Evolutionary conservation across 2,329 filamentous ascomycete genomes (phyloP).

Genomic region (Exophiala phaeomuriformis): DNA sequence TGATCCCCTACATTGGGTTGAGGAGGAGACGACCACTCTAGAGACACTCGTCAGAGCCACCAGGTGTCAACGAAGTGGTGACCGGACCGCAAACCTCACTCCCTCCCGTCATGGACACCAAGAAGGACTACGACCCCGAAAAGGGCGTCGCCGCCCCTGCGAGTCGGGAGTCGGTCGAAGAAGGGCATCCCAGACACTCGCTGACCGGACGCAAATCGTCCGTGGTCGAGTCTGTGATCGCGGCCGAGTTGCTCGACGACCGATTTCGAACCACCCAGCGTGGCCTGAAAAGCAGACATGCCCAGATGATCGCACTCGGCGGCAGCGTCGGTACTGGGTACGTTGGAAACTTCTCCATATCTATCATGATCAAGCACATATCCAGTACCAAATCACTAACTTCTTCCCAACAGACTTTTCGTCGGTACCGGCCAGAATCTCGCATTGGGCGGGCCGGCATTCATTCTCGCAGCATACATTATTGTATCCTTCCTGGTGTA

Average conservation of each 20-base stretch:
- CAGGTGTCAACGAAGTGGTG: no score
- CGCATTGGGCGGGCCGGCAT: constrained; percentile 22
- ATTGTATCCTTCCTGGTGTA: constrained; percentile 42
- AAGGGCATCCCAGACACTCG: constrained; percentile 9
- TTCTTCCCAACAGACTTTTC: constrained; percentile 17
- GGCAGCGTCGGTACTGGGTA: constrained; percentile 26
- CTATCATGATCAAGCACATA: no score
- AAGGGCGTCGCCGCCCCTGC: constrained; percentile 13
- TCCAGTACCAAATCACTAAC: neutral
- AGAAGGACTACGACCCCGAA: constrained; percentile 15
- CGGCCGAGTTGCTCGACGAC: constrained; percentile 36
- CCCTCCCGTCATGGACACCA: constrained; percentile 6
- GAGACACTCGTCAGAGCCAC: neutral
- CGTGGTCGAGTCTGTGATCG: constrained; percentile 31
- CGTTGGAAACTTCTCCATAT: neutral
- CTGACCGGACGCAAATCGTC: constrained; percentile 16
- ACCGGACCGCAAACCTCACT: neutral
- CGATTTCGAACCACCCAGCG: constrained; percentile 37
- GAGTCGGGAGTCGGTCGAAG: constrained; percentile 4
- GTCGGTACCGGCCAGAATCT: constrained; percentile 24
- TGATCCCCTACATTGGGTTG: neutral
- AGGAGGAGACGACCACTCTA: neutral
- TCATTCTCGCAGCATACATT: constrained; percentile 24
- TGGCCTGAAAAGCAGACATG: constrained; percentile 38
- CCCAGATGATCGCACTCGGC: constrained; percentile 33